phyloP scores from a whole-genome alignment of 805 yeast species.

The Saccharomycopsis amapae region DNA sequence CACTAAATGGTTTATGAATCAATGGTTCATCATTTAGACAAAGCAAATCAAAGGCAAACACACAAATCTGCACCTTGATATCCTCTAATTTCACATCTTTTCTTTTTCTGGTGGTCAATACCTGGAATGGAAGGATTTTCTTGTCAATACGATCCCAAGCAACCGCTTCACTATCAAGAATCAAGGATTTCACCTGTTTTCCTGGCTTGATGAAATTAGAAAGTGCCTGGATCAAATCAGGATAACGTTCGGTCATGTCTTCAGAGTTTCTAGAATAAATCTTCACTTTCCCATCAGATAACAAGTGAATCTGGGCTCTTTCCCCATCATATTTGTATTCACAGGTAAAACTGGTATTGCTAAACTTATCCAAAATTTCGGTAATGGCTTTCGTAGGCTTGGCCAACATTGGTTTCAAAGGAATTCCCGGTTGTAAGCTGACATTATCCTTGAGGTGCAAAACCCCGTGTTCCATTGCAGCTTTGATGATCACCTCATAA shows the following conservation, averaged over 20 bases:
- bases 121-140: slow-evolving; percentile 91
- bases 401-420: slow-evolving; percentile 96
- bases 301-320: slow-evolving; percentile 86
- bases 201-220: slow-evolving; percentile 44
- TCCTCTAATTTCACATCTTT: slow-evolving; percentile 85
- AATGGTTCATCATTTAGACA: slow-evolving; percentile 67
- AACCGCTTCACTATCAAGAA: slow-evolving; percentile 94
- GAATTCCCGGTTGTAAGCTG: slow-evolving; percentile 82
- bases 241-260: slow-evolving; percentile 94
- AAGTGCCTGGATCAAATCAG: slow-evolving; percentile 72
- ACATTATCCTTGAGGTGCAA: slow-evolving; percentile 57
- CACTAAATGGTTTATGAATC: slow-evolving; percentile 57
- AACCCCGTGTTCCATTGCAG: slow-evolving; percentile 63
- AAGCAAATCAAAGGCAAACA: slow-evolving; percentile 85
- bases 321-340: slow-evolving; percentile 98
- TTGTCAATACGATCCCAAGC: slow-evolving; percentile 82
- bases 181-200: slow-evolving; percentile 46
- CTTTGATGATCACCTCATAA: slow-evolving; percentile 68
- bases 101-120: slow-evolving; percentile 85
- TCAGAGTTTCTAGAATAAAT: slow-evolving; percentile 93
- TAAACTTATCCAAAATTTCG: slow-evolving; percentile 87
- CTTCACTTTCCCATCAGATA: slow-evolving; percentile 55
- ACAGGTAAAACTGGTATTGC: slow-evolving; percentile 80
- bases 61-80: slow-evolving; percentile 83
- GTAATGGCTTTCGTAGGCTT: slow-evolving; percentile 91